Evolutionary conservation across 148 eudicot species (phyloP).

Genomic region (Suaeda aralocaspica): DNA sequence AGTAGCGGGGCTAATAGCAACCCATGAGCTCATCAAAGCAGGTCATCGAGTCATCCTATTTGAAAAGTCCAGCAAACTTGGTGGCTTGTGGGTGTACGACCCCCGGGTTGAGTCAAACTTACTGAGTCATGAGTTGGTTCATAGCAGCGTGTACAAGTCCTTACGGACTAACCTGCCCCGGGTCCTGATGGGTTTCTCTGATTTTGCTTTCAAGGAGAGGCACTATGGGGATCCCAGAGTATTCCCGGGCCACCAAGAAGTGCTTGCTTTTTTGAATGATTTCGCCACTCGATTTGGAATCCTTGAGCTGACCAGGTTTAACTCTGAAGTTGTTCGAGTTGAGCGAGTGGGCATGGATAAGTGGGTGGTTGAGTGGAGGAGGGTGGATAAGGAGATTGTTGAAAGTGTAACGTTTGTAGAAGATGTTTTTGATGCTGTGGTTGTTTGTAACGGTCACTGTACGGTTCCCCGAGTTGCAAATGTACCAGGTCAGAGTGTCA

Average conservation of each 20-base stretch:
- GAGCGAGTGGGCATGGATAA: constrained; percentile 30
- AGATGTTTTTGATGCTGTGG: constrained; percentile 55
- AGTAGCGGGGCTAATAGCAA: constrained; percentile 36
- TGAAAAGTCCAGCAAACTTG: constrained; percentile 40
- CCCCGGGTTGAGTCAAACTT: constrained; percentile 44
- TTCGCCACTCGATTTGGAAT: constrained; percentile 41
- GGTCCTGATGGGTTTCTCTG: constrained; percentile 50
- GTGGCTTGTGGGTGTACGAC: constrained; percentile 53
- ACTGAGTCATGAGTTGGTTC: constrained; percentile 39
- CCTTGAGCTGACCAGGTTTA: constrained; percentile 40
- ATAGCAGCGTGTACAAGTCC: constrained; percentile 45
- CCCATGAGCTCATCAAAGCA: constrained; percentile 41
- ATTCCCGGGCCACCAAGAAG: constrained; percentile 56
- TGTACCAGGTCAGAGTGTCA: constrained; percentile 35
- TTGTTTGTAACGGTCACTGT: constrained; percentile 55
- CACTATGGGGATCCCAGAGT: constrained; percentile 36
- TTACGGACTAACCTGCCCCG: constrained; percentile 52
- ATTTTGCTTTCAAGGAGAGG: constrained; percentile 28
- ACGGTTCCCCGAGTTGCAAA: constrained; percentile 36
- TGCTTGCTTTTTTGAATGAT: constrained; percentile 40
- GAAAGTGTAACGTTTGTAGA: constrained; percentile 20
- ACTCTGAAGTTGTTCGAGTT: constrained; percentile 46
- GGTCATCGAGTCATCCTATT: constrained; percentile 39
- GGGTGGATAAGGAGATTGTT: neutral
- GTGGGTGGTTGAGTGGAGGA: constrained; percentile 53